Conservation (phyloP, 805 yeast species). For the Candida piceae region DNA sequence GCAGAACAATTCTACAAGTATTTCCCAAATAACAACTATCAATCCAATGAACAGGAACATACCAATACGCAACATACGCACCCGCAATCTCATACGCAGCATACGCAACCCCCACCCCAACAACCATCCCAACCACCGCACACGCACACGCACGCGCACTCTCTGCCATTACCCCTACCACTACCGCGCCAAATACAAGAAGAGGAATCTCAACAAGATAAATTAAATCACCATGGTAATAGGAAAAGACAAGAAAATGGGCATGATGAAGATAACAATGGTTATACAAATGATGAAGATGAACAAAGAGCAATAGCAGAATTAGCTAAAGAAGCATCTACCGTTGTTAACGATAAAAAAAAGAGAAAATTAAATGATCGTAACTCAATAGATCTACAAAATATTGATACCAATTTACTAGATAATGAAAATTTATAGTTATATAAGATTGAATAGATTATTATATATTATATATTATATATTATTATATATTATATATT, state of each 20-base stretch:
- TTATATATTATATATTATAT: too few species aligned
- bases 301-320: neutral
- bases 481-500: too few species aligned
- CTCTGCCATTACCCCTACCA: too few species aligned
- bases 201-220: too few species aligned
- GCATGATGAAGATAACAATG: conserved; percentile 4
- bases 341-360: conserved; percentile 1
- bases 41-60: neutral
- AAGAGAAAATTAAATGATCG: conserved; percentile 5
- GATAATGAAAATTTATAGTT: neutral
- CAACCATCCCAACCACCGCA: conserved; percentile 3
- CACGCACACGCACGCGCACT: too few species aligned
- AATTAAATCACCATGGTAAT: too few species aligned
- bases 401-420: conserved; percentile 7
- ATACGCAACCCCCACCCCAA: neutral
- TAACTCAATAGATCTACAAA: conserved; percentile 1
- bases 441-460: too few species aligned
- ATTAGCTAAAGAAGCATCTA: neutral
- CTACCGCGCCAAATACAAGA: too few species aligned
- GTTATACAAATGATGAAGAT: too few species aligned
- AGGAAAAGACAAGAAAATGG: conserved; percentile 7
- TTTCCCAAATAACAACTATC: conserved; percentile 3
- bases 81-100: neutral
- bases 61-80: neutral
- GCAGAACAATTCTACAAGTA: conserved; percentile 16